phyloP scores from a whole-genome alignment of 176 grass and related monocot genomes.

The Cenchrus purpureus region DNA sequence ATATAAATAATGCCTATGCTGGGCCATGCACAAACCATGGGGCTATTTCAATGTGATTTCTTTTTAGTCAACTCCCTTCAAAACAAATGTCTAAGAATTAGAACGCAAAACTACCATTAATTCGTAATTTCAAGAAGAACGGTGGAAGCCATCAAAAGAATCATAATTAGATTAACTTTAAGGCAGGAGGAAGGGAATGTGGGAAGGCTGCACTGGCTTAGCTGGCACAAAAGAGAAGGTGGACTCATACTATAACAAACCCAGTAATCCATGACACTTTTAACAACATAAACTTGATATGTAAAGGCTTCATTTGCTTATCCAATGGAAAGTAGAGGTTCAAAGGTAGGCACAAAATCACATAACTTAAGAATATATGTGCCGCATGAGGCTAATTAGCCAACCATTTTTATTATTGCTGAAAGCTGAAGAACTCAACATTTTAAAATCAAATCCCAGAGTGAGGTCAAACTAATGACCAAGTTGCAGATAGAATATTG shows the following conservation, averaged over 20 bases:
- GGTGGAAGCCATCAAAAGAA: background rate
- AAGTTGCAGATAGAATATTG: constrained; percentile 2
- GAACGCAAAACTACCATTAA: too few species aligned
- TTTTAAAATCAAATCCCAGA: background rate
- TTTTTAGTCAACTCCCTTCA: background rate
- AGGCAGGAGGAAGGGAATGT: background rate
- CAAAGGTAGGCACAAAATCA: background rate
- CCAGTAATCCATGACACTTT: background rate
- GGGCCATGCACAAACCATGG: background rate
- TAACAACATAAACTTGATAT: background rate
- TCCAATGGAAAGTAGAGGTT: background rate
- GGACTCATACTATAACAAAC: background rate
- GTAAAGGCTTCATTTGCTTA: constrained; percentile 16
- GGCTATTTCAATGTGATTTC: background rate
- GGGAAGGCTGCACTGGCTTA: background rate
- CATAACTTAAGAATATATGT: background rate
- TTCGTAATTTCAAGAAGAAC: too few species aligned
- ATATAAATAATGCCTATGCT: background rate
- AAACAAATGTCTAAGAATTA: background rate
- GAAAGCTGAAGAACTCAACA: background rate
- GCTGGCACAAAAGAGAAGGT: background rate
- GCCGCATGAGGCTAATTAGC: background rate
- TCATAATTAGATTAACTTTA: background rate
- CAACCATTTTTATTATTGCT: background rate
- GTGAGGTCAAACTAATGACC: background rate